Evolutionary conservation across 169 alveolate genomes (phyloP).

Genomic region (Cryptosporidium canis): DNA sequence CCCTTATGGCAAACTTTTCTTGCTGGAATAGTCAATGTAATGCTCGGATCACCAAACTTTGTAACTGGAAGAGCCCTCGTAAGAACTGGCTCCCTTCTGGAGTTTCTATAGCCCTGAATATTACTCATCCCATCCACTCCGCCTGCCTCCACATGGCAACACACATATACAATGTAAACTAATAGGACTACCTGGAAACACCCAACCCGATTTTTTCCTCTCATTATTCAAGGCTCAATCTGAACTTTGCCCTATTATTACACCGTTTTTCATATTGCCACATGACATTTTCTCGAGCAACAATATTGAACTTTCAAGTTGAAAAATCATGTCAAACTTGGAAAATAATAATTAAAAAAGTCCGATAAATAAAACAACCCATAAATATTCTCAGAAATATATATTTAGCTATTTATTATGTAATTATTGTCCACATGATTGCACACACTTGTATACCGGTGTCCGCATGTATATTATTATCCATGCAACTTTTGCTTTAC

Average conservation of each 20-base stretch:
- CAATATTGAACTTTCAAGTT: background rate
- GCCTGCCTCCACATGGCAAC: background rate
- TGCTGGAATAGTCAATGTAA: conserved; percentile 49
- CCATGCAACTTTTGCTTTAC: background rate
- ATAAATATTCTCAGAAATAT: background rate
- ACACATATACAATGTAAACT: background rate
- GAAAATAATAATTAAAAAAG: background rate
- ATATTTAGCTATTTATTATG: background rate
- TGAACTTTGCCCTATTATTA: background rate
- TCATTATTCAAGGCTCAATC: background rate
- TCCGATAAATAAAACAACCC: background rate
- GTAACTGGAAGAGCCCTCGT: conserved; percentile 64
- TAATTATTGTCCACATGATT: background rate
- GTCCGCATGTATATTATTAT: background rate
- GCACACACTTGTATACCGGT: background rate
- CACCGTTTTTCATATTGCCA: background rate
- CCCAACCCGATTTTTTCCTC: background rate
- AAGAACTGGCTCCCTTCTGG: conserved; percentile 4
- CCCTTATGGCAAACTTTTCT: conserved; percentile 69
- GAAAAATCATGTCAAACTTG: background rate
- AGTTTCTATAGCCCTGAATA: background rate
- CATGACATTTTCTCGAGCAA: background rate
- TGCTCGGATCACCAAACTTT: conserved; percentile 37
- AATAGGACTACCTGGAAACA: background rate
- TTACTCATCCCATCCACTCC: background rate